Evolutionary conservation across 441 rosid genomes (phyloP).

Genomic region (Euphorbia schlechtendalii): DNA sequence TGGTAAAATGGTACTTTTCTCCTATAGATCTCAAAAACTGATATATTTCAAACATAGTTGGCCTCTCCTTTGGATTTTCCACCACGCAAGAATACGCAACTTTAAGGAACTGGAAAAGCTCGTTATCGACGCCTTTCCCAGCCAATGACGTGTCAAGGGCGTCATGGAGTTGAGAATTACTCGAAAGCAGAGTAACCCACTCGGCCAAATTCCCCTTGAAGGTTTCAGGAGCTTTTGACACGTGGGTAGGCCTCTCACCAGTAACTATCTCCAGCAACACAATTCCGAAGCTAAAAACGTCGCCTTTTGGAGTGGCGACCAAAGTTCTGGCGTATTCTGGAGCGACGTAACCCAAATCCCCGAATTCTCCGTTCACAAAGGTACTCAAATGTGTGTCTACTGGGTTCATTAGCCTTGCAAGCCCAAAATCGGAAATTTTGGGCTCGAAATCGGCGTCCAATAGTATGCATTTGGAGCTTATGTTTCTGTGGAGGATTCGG

Average conservation of each 20-base stretch:
- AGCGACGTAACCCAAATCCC: conserved; percentile 87
- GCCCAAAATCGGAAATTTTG: conserved; percentile 83
- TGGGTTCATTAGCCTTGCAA: conserved; percentile 89
- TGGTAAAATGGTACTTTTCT: conserved; percentile 38
- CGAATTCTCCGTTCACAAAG: conserved; percentile 89
- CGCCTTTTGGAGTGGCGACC: conserved; percentile 87
- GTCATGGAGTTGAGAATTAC: conserved; percentile 49
- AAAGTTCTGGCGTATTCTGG: conserved; percentile 87
- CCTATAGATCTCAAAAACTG: conserved; percentile 45
- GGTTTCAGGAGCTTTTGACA: conserved; percentile 53
- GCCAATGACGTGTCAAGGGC: conserved; percentile 53
- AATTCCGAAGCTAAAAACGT: conserved; percentile 82
- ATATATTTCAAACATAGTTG: conserved; percentile 75
- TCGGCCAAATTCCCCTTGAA: conserved; percentile 79
- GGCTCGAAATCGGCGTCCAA: conserved; percentile 77
- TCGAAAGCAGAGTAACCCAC: conserved; percentile 49
- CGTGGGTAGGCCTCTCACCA: conserved; percentile 65
- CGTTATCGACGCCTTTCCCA: conserved; percentile 59
- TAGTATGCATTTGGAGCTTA: conserved; percentile 79
- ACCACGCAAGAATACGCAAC: conserved; percentile 66
- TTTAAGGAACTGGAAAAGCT: conserved; percentile 70
- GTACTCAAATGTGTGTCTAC: conserved; percentile 81
- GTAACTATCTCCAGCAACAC: conserved; percentile 89
- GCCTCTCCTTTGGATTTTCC: conserved; percentile 65
- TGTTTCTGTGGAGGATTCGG: conserved; percentile 78